Evolutionary conservation across 805 yeast genomes (phyloP).

Genomic region (Metschnikowia lunata): DNA sequence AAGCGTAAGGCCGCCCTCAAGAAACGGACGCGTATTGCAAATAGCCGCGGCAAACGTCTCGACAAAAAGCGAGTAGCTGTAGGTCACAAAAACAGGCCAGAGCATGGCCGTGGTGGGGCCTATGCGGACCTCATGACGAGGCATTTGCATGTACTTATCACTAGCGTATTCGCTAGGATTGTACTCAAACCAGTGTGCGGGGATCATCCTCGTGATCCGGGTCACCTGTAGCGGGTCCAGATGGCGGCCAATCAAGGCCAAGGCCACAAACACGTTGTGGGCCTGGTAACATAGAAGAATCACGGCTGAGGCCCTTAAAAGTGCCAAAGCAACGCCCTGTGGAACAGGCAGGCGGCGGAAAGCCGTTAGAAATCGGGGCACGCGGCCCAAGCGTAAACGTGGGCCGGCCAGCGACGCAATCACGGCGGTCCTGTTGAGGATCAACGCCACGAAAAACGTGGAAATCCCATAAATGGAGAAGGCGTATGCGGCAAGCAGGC

Average conservation of each 20-base stretch:
- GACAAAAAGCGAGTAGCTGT: slow-evolving; percentile 58
- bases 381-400: slow-evolving; percentile 11
- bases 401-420: slow-evolving; percentile 34
- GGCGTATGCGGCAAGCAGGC: slow-evolving; percentile 26
- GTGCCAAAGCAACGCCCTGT: slow-evolving; percentile 8
- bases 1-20: slow-evolving; percentile 65
- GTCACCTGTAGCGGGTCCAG: slow-evolving; percentile 3
- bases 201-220: slow-evolving; percentile 10
- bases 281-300: slow-evolving; percentile 22
- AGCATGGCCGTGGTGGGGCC: slow-evolving; percentile 51
- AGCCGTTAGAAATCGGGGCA: slow-evolving; percentile 16
- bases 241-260: slow-evolving; percentile 22
- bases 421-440: slow-evolving; percentile 35
- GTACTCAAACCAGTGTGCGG: slow-evolving; percentile 8
- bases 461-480: slow-evolving; percentile 36
- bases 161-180: slow-evolving; percentile 13
- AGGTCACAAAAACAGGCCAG: slow-evolving; percentile 55
- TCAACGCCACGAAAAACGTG: slow-evolving; percentile 35
- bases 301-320: slow-evolving; percentile 29
- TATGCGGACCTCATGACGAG: slow-evolving; percentile 25
- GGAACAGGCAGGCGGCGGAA: slow-evolving; percentile 16
- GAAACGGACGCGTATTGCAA: slow-evolving; percentile 50
- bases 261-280: slow-evolving; percentile 27
- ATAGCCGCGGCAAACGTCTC: slow-evolving; percentile 63
- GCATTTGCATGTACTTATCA: slow-evolving; percentile 29